phyloP scores from a whole-genome alignment of 352 stramenopile species.

The Globisporangium radiosum region DNA sequence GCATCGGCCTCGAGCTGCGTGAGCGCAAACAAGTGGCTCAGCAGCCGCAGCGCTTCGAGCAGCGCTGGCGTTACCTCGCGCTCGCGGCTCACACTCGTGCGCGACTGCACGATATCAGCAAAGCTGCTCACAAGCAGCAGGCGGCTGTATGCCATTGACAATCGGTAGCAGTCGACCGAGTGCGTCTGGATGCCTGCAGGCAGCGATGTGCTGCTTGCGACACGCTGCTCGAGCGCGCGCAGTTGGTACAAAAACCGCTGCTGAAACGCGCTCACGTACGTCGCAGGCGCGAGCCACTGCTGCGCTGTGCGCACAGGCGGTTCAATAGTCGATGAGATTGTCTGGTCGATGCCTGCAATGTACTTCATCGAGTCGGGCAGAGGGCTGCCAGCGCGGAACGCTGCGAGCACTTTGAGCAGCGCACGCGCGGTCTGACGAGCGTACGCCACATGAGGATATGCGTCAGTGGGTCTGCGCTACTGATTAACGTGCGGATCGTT shows the following conservation, averaged over 20 bases:
- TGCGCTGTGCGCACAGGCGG: constrained; percentile 8
- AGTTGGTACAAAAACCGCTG: constrained; percentile 54
- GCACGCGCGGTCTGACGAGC: constrained; percentile 20
- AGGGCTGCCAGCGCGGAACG: constrained; percentile 22
- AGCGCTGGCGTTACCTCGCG: constrained; percentile 17
- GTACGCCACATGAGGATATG: background rate
- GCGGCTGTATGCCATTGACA: constrained; percentile 52
- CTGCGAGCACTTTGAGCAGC: constrained; percentile 37
- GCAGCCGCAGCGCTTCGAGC: constrained; percentile 36
- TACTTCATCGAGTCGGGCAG: constrained; percentile 13
- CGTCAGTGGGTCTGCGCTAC: background rate
- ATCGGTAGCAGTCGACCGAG: constrained; percentile 54
- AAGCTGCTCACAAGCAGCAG: constrained; percentile 48
- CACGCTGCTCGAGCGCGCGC: constrained; percentile 28
- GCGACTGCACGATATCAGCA: constrained; percentile 21
- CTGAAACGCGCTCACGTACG: constrained; percentile 37
- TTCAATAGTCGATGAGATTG: no score
- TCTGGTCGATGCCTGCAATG: constrained; percentile 10
- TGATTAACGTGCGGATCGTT: constrained; percentile 3
- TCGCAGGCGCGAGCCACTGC: constrained; percentile 30
- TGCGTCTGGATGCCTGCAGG: constrained; percentile 47
- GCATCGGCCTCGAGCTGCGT: constrained; percentile 57
- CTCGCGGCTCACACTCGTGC: constrained; percentile 22
- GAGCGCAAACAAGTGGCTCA: constrained; percentile 72
- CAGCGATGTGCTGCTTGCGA: constrained; percentile 19